phyloP scores from a whole-genome alignment of 2,329 filamentous ascomycete species.

The Trichophyton schoenleinii region DNA sequence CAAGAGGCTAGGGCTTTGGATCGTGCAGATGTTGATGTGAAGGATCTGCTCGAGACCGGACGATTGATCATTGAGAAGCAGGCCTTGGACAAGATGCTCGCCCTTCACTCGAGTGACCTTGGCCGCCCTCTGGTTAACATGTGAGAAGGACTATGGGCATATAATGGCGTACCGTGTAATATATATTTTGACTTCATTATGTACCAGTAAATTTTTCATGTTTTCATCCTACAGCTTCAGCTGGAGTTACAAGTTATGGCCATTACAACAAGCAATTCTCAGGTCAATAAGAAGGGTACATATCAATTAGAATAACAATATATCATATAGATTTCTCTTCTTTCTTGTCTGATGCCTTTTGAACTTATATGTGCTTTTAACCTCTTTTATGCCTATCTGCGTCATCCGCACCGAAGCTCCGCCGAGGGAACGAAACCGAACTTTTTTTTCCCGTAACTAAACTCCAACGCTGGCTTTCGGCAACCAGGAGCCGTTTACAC shows the following conservation, averaged over 20 bases:
- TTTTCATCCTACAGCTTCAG: neutral
- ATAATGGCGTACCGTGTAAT: slow-evolving; percentile 22
- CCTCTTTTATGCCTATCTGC: no score
- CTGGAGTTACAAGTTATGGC: neutral
- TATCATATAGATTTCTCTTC: no score
- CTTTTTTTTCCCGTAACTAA: neutral
- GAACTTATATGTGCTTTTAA: no score
- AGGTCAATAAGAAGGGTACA: no score
- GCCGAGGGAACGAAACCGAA: neutral
- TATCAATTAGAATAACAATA: no score
- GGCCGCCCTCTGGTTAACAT: slow-evolving; percentile 16
- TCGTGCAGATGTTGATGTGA: slow-evolving; percentile 79
- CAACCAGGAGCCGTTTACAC: neutral
- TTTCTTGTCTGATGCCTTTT: no score
- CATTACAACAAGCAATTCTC: no score
- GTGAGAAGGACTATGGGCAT: neutral
- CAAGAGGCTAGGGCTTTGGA: slow-evolving; percentile 57
- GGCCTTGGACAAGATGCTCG: slow-evolving; percentile 64
- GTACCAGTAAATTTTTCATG: slow-evolving; percentile 2
- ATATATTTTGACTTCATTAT: neutral
- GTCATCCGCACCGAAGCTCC: neutral
- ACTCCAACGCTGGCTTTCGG: neutral
- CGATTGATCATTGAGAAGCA: slow-evolving; percentile 75
- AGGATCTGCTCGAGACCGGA: slow-evolving; percentile 76
- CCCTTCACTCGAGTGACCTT: slow-evolving; percentile 45